Base-by-base conservation (phyloP, 2,329 filamentous ascomycete species). In the Coniochaeta sp. region DNA sequence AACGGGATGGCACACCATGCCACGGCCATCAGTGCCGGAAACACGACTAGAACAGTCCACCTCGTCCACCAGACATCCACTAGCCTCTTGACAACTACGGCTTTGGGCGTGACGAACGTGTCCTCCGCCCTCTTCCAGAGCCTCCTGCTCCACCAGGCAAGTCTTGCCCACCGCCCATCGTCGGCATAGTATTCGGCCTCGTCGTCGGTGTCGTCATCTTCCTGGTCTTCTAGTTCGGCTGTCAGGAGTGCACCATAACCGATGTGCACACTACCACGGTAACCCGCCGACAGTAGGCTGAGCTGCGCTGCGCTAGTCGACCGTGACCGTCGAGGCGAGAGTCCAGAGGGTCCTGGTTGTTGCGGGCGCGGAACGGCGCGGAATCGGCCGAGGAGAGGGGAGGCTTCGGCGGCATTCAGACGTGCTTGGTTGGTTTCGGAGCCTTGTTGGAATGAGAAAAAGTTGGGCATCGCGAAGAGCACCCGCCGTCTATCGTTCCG, bases 401-500 rank as follows among this genome's bases (percentile, higher is more conserved):
- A 83, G 47, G 82, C 75, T 67, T 87, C 72, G 58, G 73, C 72
- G 58, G 73, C 69, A 61, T 78, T 78, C 62, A 74, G 72, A 58
- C 78, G 77, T 62, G 77, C 74, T 67, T 77, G 83, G 12, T 62
- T 61, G 60, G 62, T 80, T 73, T 88, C 86, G 68, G 76, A 80
- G 71, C 85, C 86, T 68, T 85, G 85, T 64, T 85, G 85, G 74
- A 89, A 89, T 70, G 81, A 79, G 74, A 89, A 88, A 77, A 88
- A 86, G 68, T 80, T 78, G 69, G 85, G 83, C 84, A 88, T 87
- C 12, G 61, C 63, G 47, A 31, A 26, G 3, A 36, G 34, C 43
- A 38, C 11, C n/a, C n/a, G 43, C 43, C 19, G 43, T 47, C n/a
- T 3, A 47, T 47, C 19, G n/a, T 47, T 24, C 3, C 19, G 19